These are phyloP conservation scores for Colletotrichum trifolii DNA, from an alignment of 2,329 filamentous ascomycete genomes.

Conservation along the genomic window DNA sequence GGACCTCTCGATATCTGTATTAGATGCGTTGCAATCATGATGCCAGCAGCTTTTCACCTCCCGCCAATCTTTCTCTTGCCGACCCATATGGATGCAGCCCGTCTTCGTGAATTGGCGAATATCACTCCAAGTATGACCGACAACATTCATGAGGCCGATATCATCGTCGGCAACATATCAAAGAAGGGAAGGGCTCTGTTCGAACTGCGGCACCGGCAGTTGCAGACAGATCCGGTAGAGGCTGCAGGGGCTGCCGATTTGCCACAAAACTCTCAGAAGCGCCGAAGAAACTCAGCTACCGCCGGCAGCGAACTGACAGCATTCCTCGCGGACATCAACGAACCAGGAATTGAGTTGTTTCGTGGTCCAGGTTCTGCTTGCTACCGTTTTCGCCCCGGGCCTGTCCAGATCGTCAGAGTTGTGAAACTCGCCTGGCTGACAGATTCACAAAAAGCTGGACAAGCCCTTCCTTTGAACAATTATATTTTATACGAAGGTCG, in stretches of 20 bases:
- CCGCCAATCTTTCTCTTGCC: slow-evolving; percentile 80
- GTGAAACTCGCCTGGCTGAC: slow-evolving; percentile 70
- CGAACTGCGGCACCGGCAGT: slow-evolving; percentile 76
- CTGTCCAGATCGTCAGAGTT: slow-evolving; percentile 54
- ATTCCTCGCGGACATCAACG: neutral
- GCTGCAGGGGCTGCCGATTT: neutral
- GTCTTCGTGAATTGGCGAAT: slow-evolving; percentile 73
- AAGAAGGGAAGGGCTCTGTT: slow-evolving; percentile 78
- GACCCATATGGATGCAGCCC: slow-evolving; percentile 73
- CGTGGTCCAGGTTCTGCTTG: no score
- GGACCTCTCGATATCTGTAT: neutral
- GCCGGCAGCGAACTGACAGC: slow-evolving; percentile 40
- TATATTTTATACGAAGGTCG: slow-evolving; percentile 68
- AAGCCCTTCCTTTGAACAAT: slow-evolving; percentile 57
- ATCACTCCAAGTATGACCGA: slow-evolving; percentile 75
- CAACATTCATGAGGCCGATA: slow-evolving; percentile 75
- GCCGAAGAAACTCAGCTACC: slow-evolving; percentile 34
- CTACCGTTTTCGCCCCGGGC: no score
- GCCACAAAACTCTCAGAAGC: neutral
- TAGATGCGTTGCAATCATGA: neutral
- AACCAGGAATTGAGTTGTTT: neutral
- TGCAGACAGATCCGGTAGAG: slow-evolving; percentile 66
- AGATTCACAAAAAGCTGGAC: slow-evolving; percentile 59
- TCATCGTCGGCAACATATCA: slow-evolving; percentile 80
- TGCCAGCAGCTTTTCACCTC: slow-evolving; percentile 46